Conservation (phyloP, 2,329 filamentous ascomycete genomes). For the Pseudogymnoascus sp. region DNA sequence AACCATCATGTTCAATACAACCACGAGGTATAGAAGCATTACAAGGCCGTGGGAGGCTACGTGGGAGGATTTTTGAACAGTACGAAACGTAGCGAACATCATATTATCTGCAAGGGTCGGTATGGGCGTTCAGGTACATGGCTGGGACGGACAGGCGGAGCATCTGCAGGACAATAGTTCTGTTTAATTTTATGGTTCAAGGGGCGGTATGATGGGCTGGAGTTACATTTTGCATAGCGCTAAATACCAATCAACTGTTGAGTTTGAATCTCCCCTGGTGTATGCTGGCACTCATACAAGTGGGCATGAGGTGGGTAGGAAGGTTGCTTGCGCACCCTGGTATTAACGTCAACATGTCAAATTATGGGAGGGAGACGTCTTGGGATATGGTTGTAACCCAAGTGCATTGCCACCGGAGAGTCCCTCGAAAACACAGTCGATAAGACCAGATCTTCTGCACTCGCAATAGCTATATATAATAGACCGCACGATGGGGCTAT, state of each 20-base stretch:
- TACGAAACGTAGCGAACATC: not conserved
- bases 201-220: not conserved
- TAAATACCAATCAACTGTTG: not conserved
- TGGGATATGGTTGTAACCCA: no score
- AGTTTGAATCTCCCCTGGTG: not conserved
- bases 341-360: no score
- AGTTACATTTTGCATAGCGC: slow-evolving; percentile 7
- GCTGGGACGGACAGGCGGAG: not conserved
- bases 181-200: not conserved
- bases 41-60: not conserved
- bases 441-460: no score
- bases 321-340: no score
- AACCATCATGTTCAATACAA: not conserved
- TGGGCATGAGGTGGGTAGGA: no score
- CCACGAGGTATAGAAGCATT: not conserved
- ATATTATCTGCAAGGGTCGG: slow-evolving; percentile 1
- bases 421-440: no score
- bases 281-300: not conserved
- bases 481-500: no score
- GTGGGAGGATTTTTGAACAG: slow-evolving; percentile 1
- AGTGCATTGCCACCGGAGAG: no score
- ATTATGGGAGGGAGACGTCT: no score
- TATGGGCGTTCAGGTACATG: not conserved
- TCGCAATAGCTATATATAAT: no score
- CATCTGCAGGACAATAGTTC: not conserved